phyloP scores from a whole-genome alignment of 176 grass and related monocot species.

The Alloteropsis semialata region DNA sequence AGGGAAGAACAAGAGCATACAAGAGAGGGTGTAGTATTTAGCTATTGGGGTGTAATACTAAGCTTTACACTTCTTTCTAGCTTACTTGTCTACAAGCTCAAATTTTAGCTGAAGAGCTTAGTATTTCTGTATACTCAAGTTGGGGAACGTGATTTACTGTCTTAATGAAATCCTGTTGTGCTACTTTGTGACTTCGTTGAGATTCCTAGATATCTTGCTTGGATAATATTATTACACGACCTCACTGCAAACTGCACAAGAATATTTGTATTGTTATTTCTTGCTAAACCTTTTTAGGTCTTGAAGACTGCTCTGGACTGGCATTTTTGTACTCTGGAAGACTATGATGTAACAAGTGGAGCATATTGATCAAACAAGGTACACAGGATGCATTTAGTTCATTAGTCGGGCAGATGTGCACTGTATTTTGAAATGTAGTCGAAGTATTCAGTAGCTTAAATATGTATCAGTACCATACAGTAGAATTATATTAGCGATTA shows the following conservation, averaged over 20 bases:
- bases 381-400: slow-evolving; percentile 2
- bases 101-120: slow-evolving; percentile 20
- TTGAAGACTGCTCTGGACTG: not conserved
- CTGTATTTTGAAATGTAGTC: not conserved
- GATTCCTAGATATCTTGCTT: not conserved
- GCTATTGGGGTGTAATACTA: slow-evolving; percentile 29
- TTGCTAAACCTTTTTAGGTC: not conserved
- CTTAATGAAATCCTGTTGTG: not conserved
- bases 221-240: not conserved
- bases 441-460: not conserved
- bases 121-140: not conserved
- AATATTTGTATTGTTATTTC: not conserved
- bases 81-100: slow-evolving; percentile 41
- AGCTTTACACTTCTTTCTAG: slow-evolving; percentile 30
- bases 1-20: not conserved
- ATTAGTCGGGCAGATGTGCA: not conserved
- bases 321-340: not conserved
- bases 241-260: not conserved
- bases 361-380: slow-evolving; percentile 19
- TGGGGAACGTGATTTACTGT: not conserved
- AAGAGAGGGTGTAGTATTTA: not conserved
- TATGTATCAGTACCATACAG: not conserved
- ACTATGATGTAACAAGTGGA: not conserved
- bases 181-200: not conserved
- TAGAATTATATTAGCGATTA: not conserved